Evolutionary conservation across 352 stramenopile species (phyloP), one percentile per base, ranked within the genome.

Genomic region (Globisporangium nagaii): DNA sequence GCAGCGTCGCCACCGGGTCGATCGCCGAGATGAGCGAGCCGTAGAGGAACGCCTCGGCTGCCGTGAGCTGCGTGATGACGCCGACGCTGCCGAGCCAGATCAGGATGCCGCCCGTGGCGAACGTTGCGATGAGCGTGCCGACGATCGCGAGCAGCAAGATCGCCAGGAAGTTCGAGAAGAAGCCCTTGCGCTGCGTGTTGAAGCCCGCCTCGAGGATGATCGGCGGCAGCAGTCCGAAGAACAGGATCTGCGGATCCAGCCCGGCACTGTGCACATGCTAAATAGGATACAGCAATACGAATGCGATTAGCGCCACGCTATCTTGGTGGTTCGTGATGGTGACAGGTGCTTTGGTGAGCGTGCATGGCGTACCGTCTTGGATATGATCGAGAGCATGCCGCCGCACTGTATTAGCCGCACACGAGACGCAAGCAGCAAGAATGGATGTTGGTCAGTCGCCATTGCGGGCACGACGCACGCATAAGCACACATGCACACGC

Each of bases 1-100:
- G 66, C 19, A 96, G 58, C 36, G 80, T 90, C 31, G 79, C 76
- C 13, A 96, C 84, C n/a, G 87, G 79, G 66, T 96, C 87, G 27
- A 88, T 89, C 4, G 85, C 78, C 25, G 68, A 81, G 53, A 96
- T 86, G 24, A 96, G 68, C 24, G 79, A 71, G 22, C 84, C 82
- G 64, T 91, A 95, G 1, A 86, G 65, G 31, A 94, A 65, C 5
- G 79, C 66, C 53, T 96, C 85, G 10, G 74, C 67, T 20, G 84
- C 65, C 34, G 65, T 71, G 20, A 88, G 65, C 28, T 59, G 37
- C 42, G 83, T 84, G 36, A 69, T 60, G 19, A 72, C 4, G 4
- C 59, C 34, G n/a, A 69, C 10, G 20, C 69, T 41, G 25, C 68
- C 79, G 41, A 86, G 63, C 43, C 58, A 70, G 20, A 81, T 64